Percentiles rank a stretch among this genome's conserved stretches.
Evolutionary conservation across 192 early-diverging fungal species (phyloP).

Genomic region (Coemansia sp.): DNA sequence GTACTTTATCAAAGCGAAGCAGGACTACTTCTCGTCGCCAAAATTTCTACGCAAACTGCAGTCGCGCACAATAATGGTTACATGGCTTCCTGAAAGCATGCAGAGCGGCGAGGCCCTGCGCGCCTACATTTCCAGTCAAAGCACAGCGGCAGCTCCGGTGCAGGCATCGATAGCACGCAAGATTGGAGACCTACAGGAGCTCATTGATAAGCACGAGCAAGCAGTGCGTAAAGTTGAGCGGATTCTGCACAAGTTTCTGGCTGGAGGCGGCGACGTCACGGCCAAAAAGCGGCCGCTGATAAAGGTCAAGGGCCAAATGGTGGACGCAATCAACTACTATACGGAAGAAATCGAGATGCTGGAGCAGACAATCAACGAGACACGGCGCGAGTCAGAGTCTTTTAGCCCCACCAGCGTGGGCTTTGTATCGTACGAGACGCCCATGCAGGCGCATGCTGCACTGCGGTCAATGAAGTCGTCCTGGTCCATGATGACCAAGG

Average conservation of each 20-base stretch:
- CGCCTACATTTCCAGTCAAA: constrained; percentile 49
- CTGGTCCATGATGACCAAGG: constrained; percentile 15
- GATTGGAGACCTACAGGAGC: constrained; percentile 61
- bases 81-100: constrained; percentile 58
- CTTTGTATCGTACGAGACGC: constrained; percentile 65
- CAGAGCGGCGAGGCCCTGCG: constrained; percentile 58
- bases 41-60: constrained; percentile 63
- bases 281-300: constrained; percentile 42
- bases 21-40: constrained; percentile 59
- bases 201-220: constrained; percentile 63
- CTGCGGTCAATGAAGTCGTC: constrained; percentile 29
- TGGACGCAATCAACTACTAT: constrained; percentile 73
- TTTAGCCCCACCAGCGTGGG: constrained; percentile 65
- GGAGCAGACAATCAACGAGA: constrained; percentile 55
- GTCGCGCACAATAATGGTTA: constrained; percentile 66
- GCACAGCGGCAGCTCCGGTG: constrained; percentile 44
- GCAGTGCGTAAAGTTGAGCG: constrained; percentile 64
- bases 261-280: constrained; percentile 18
- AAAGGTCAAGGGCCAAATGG: constrained; percentile 47
- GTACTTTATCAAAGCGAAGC: constrained; percentile 54
- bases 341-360: constrained; percentile 60
- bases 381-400: constrained; percentile 47
- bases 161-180: constrained; percentile 67
- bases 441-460: constrained; percentile 51
- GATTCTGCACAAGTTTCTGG: constrained; percentile 58